Evolutionary conservation across 1,284 basidiomycete species (phyloP).

Genomic region (Trametes sp.): DNA sequence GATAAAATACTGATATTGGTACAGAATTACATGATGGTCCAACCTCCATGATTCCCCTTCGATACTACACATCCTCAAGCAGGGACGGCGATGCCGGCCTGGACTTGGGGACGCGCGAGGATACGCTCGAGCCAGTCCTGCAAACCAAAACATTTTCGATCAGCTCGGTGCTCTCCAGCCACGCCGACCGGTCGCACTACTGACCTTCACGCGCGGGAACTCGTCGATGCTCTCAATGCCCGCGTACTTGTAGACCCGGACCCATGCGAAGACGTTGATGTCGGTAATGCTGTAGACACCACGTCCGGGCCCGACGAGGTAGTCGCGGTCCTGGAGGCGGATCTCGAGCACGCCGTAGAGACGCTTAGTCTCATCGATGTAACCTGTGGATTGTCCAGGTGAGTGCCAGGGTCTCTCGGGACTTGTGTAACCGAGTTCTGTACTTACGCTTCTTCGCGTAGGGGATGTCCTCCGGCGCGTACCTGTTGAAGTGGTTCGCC

Average conservation of each 20-base stretch:
- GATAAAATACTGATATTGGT: too few species aligned
- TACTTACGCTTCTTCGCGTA: conserved; percentile 66
- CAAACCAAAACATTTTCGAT: neutral
- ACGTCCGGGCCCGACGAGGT: conserved; percentile 70
- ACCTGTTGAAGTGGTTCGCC: conserved; percentile 64
- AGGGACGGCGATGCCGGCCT: conserved; percentile 39
- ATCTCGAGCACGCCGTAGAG: conserved; percentile 81
- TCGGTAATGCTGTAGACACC: conserved; percentile 76
- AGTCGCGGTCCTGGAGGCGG: conserved; percentile 69
- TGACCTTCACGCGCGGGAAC: conserved; percentile 44
- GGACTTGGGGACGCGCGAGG: conserved; percentile 33
- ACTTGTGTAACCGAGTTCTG: neutral
- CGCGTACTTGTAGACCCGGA: conserved; percentile 50
- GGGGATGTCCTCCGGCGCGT: conserved; percentile 68
- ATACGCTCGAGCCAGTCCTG: conserved; percentile 39
- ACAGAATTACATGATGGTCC: neutral
- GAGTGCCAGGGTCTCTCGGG: neutral
- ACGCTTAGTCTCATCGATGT: conserved; percentile 79
- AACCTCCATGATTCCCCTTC: neutral
- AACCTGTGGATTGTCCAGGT: conserved; percentile 51
- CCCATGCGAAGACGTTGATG: conserved; percentile 66
- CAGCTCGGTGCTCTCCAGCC: neutral
- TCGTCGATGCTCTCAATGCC: conserved; percentile 58
- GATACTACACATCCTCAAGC: neutral
- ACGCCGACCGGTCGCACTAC: neutral